Base-by-base conservation (phyloP, 2,329 filamentous ascomycete genomes). In the Pseudopithomyces chartarum region DNA sequence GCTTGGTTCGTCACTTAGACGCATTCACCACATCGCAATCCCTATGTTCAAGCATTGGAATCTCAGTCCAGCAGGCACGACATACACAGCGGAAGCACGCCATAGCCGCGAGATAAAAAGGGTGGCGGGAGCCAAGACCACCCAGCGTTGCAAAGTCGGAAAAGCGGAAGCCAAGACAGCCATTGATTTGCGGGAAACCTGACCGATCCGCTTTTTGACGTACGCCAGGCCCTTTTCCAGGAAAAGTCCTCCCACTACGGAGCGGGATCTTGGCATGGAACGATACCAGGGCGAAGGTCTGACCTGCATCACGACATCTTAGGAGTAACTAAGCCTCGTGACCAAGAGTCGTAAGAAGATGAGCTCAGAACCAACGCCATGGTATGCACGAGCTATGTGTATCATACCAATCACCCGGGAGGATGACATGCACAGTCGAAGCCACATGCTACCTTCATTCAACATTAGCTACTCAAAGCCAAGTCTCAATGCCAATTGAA, bases 111-210 rank as follows among this genome's bases (percentile, higher is more conserved):
- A 44, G 29, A 39, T 11, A 29, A 19, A 47, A 26, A 49, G 23
- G 26, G 48, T 44, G 38, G 61, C 61, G 64, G 61, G 64, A 56
- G 63, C 67, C 64, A 69, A 69, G 65, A 51, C 49, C 60, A 65
- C 67, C 67, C 56, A 71, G 67, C 42, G 49, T 65, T 54, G 59
- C 61, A 60, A 63, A 61, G 52, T 55, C 67, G 65, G 67, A 63
- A 64, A 45, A 49, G 46, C 68, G 67, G 68, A 67, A 69, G 22
- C 36, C 50, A 42, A 34, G 22, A 23, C 12, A 19, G 45, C 26
- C 47, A 44, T 23, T 61, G 54, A 69, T 69, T 70, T 56, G 67
- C 54, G 56, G 57, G 59, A 52, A 54, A 2, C 17, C 15, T 2
- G 23, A 11, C 42, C 32, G 43, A 34, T 45, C 34, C 43, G 40